phyloP scores from a whole-genome alignment of 108 stramenopile genomes.

The Nitzschia inconspicua region DNA sequence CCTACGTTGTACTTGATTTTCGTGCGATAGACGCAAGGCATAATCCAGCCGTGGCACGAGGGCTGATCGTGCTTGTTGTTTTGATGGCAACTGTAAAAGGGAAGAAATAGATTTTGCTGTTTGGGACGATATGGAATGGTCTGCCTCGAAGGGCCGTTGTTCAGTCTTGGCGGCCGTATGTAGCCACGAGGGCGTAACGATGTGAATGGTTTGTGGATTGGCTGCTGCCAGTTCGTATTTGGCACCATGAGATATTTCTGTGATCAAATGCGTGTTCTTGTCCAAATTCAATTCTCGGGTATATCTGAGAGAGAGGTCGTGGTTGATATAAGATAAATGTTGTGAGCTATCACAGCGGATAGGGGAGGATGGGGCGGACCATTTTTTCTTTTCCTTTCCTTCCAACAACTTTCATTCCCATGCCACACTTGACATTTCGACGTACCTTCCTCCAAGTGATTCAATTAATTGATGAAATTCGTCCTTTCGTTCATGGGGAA shows the following conservation, averaged over 20 bases:
- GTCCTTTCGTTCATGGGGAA: slow-evolving; percentile 26
- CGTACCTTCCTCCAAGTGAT: slow-evolving; percentile 42
- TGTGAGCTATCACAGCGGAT: too few species aligned
- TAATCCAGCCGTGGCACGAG: neutral
- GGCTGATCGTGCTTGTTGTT: neutral
- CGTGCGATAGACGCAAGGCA: neutral
- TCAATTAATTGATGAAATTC: slow-evolving; percentile 29
- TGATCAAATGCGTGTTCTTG: slow-evolving; percentile 49
- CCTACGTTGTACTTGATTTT: neutral
- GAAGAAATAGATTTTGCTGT: neutral
- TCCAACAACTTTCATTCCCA: too few species aligned
- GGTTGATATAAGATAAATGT: too few species aligned
- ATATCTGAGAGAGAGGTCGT: slow-evolving; percentile 28
- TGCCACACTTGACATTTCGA: too few species aligned
- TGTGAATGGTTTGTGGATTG: slow-evolving; percentile 16
- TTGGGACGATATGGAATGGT: neutral
- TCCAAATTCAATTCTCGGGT: slow-evolving; percentile 37
- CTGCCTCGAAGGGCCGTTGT: slow-evolving; percentile 18
- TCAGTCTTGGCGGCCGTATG: slow-evolving; percentile 10
- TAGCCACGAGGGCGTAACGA: slow-evolving; percentile 44
- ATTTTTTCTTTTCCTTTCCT: too few species aligned
- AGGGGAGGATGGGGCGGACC: too few species aligned
- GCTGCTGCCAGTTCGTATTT: slow-evolving; percentile 35
- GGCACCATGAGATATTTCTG: slow-evolving; percentile 29
- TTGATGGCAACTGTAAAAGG: neutral